phyloP scores from a whole-genome alignment of 352 stramenopile genomes.

The Globisporangium viniferum region DNA sequence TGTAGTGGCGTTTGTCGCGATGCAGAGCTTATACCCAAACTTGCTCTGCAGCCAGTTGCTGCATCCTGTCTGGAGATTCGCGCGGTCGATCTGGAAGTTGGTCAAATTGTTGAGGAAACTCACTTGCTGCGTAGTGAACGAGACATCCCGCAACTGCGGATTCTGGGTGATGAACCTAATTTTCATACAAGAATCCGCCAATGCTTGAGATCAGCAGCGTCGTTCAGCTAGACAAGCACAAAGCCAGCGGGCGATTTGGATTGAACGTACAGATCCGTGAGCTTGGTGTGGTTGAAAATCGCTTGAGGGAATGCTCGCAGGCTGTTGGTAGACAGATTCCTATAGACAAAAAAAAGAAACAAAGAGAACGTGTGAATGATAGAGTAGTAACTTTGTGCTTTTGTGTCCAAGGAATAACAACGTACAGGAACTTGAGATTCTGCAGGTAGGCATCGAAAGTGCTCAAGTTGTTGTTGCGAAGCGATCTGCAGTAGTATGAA shows the following conservation, averaged over 20 bases:
- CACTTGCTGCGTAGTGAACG: constrained; percentile 11
- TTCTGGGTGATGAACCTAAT: neutral
- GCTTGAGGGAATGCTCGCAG: neutral
- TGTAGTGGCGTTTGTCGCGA: neutral
- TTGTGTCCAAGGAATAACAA: neutral
- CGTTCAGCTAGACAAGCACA: too few relatives aligned
- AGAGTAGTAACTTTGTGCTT: neutral
- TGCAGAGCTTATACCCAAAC: neutral
- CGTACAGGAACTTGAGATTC: constrained; percentile 11
- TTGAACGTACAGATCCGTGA: constrained; percentile 5
- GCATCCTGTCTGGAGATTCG: neutral
- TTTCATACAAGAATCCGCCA: neutral
- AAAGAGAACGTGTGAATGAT: neutral
- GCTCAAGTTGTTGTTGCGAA: constrained; percentile 6
- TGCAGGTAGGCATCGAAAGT: constrained; percentile 2
- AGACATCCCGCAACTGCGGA: neutral
- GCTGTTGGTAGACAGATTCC: neutral
- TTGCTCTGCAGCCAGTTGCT: neutral
- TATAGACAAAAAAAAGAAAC: neutral
- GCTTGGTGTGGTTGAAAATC: constrained; percentile 10
- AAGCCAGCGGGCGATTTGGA: neutral
- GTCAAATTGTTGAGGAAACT: constrained; percentile 1
- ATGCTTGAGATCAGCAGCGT: neutral
- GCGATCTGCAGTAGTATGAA: neutral
- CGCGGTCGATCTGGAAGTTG: neutral